Evolutionary conservation across 352 stramenopile genomes (phyloP).

Genomic region (Pythium utonaiense): DNA sequence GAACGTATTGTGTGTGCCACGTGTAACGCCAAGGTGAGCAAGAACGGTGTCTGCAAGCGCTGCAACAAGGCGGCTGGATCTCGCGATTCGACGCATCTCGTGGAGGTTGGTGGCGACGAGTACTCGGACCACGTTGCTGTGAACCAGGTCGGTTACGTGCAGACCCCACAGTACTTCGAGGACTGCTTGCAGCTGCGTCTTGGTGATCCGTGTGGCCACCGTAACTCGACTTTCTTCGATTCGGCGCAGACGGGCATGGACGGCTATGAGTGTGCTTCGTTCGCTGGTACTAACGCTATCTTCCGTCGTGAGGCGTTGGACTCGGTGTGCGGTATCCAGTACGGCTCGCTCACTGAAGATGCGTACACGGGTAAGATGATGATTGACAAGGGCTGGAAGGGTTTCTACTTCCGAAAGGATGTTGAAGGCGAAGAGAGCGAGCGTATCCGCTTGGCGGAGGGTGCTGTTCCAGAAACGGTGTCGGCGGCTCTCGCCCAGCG

Average conservation of each 20-base stretch:
- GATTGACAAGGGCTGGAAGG: slow-evolving; percentile 82
- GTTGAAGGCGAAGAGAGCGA: slow-evolving; percentile 76
- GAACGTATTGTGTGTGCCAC: slow-evolving; percentile 63
- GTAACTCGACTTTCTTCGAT: slow-evolving; percentile 84
- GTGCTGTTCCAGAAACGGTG: slow-evolving; percentile 76
- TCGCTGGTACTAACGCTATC: slow-evolving; percentile 77
- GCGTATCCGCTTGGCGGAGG: slow-evolving; percentile 76
- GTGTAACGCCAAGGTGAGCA: slow-evolving; percentile 70
- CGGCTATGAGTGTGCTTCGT: slow-evolving; percentile 78
- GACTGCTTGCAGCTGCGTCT: slow-evolving; percentile 84
- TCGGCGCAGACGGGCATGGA: slow-evolving; percentile 81
- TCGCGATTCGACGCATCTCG: background rate
- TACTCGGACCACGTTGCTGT: slow-evolving; percentile 83
- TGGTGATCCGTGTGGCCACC: slow-evolving; percentile 74
- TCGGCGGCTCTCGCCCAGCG: slow-evolving; percentile 72
- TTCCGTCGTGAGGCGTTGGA: slow-evolving; percentile 81
- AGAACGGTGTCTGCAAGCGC: slow-evolving; percentile 70
- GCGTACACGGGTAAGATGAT: slow-evolving; percentile 76
- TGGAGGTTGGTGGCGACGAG: slow-evolving; percentile 40
- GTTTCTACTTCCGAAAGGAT: slow-evolving; percentile 85
- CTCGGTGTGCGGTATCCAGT: slow-evolving; percentile 83
- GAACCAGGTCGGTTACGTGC: slow-evolving; percentile 77
- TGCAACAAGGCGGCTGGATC: slow-evolving; percentile 49
- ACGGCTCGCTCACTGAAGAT: slow-evolving; percentile 82
- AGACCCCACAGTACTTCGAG: slow-evolving; percentile 83